Conservation (phyloP, 2,329 filamentous ascomycete genomes). For the Diaporthe batatas region DNA sequence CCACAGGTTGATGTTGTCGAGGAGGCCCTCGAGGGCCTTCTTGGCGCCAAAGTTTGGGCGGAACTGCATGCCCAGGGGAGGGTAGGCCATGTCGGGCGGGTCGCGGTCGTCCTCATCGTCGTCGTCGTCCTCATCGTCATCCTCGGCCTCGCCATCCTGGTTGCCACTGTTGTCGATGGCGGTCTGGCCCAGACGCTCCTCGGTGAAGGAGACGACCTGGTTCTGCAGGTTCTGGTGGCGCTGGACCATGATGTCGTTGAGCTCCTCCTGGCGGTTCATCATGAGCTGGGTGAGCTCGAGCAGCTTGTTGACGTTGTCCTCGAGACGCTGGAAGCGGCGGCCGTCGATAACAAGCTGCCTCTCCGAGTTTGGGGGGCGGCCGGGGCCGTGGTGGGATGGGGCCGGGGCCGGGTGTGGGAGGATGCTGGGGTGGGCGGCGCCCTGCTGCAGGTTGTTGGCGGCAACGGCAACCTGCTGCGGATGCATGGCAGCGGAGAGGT, state of each 20-base stretch:
- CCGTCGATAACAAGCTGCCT: slow-evolving; percentile 41
- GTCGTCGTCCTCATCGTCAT: slow-evolving; percentile 35
- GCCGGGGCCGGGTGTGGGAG: slow-evolving; percentile 27
- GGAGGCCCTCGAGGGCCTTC: slow-evolving; percentile 42
- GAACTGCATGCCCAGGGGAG: slow-evolving; percentile 43
- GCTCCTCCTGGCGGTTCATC: slow-evolving; percentile 44
- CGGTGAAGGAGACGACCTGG: slow-evolving; percentile 37
- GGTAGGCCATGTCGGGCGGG: slow-evolving; percentile 43
- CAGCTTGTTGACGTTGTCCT: slow-evolving; percentile 41
- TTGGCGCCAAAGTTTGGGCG: slow-evolving; percentile 43
- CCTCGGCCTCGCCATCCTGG: slow-evolving; percentile 30
- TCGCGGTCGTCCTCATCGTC: slow-evolving; percentile 42
- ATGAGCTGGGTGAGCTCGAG: slow-evolving; percentile 44
- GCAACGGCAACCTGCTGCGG: slow-evolving; percentile 40
- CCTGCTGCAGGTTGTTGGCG: slow-evolving; percentile 39
- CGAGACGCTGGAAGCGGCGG: slow-evolving; percentile 42
- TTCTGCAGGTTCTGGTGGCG: slow-evolving; percentile 41
- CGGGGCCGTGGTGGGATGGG: slow-evolving; percentile 36
- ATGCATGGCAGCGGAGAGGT: slow-evolving; percentile 35
- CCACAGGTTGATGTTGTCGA: slow-evolving; percentile 43
- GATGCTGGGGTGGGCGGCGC: slow-evolving; percentile 22
- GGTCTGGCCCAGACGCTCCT: slow-evolving; percentile 36
- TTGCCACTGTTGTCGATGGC: slow-evolving; percentile 38
- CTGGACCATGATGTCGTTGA: slow-evolving; percentile 41
- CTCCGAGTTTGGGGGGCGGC: slow-evolving; percentile 39